Conservation (phyloP, 1,139 yeast species). For the Geotrichum cucujoidarum region DNA sequence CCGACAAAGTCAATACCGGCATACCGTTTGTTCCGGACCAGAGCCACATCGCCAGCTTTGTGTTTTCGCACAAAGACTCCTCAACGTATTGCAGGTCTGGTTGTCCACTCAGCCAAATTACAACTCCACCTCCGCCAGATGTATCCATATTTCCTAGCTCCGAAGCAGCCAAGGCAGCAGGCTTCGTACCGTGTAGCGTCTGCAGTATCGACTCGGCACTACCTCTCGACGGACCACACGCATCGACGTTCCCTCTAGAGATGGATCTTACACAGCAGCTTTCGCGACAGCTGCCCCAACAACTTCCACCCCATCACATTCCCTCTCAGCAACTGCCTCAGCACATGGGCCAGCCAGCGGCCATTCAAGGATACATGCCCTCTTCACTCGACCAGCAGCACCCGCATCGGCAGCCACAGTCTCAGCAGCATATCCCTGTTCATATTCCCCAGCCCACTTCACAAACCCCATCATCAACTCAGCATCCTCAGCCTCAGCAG, state of each 20-base stretch:
- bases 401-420: constrained; percentile 1
- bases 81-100: constrained; percentile 15
- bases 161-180: constrained; percentile 41
- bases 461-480: constrained; percentile 38
- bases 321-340: constrained; percentile 53
- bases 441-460: constrained; percentile 35
- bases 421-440: background rate
- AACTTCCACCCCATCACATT: constrained; percentile 49
- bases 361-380: background rate
- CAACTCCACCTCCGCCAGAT: background rate
- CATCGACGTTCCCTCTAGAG: too few relatives aligned
- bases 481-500: constrained; percentile 17
- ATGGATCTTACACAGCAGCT: too few relatives aligned
- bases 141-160: constrained; percentile 7
- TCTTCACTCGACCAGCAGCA: constrained; percentile 1
- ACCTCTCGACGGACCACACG: constrained; percentile 44
- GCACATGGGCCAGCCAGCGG: constrained; percentile 43
- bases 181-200: constrained; percentile 48
- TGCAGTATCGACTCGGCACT: constrained; percentile 44
- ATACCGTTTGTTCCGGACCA: constrained; percentile 7
- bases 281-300: too few relatives aligned
- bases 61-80: constrained; percentile 10
- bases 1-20: constrained; percentile 6
- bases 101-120: constrained; percentile 9
- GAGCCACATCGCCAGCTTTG: constrained; percentile 12